Evolutionary conservation across 164 flowering plant species (phyloP).

Genomic region (Stephania cephalantha): DNA sequence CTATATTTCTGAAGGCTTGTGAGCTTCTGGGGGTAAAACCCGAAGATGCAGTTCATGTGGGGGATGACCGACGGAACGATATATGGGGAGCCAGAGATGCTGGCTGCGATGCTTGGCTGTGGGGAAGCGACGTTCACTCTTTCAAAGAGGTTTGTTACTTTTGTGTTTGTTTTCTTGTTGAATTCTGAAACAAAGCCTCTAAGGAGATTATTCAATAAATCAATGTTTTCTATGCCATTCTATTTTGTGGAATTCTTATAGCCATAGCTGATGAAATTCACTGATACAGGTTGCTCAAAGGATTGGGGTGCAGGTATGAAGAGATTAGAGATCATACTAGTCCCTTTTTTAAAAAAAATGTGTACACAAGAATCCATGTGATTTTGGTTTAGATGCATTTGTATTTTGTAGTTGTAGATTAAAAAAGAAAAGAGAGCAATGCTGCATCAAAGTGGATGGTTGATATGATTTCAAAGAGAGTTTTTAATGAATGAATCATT

Average conservation of each 20-base stretch:
- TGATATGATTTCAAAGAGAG: too few relatives aligned
- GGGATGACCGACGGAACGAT: slow-evolving; percentile 97
- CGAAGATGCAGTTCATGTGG: slow-evolving; percentile 94
- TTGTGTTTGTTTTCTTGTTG: not conserved
- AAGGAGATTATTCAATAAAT: too few relatives aligned
- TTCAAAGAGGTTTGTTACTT: slow-evolving; percentile 64
- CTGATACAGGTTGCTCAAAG: slow-evolving; percentile 74
- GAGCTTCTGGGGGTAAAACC: slow-evolving; percentile 86
- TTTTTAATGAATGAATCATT: too few relatives aligned
- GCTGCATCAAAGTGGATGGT: too few relatives aligned
- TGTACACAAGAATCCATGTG: not conserved
- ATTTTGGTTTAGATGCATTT: not conserved
- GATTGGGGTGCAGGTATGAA: slow-evolving; percentile 69
- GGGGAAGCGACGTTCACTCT: slow-evolving; percentile 96
- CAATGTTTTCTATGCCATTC: not conserved
- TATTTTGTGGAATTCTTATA: not conserved
- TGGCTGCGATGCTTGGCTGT: slow-evolving; percentile 99
- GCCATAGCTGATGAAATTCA: not conserved
- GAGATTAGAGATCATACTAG: not conserved
- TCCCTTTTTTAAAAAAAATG: not conserved
- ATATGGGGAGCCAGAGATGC: slow-evolving; percentile 99
- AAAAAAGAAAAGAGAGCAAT: too few relatives aligned
- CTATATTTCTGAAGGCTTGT: slow-evolving; percentile 89
- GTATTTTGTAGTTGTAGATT: not conserved
- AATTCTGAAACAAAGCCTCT: too few relatives aligned